phyloP scores from a whole-genome alignment of 116 monocot species.

The Trichopus zeylanicus region DNA sequence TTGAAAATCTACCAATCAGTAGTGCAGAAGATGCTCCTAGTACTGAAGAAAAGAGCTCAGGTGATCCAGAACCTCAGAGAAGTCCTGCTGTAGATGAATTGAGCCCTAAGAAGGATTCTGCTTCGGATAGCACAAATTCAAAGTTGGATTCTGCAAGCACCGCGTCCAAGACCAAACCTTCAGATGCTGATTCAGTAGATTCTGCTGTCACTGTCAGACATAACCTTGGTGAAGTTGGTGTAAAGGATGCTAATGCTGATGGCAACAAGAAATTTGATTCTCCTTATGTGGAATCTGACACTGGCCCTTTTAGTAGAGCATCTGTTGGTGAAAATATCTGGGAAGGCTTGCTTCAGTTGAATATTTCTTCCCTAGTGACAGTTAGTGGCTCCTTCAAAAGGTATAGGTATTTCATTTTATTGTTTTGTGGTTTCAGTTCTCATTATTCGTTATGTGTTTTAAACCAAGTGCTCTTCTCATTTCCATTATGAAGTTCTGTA shows the following conservation, averaged over 20 bases:
- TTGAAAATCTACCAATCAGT: constrained; percentile 39
- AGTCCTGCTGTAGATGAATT: constrained; percentile 5
- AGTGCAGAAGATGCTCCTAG: constrained; percentile 10
- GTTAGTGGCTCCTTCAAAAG: constrained; percentile 69
- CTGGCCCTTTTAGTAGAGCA: constrained; percentile 7
- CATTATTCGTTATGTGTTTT: no score
- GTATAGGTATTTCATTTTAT: constrained; percentile 21
- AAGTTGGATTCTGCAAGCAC: constrained; percentile 5
- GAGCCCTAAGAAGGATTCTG: constrained; percentile 2
- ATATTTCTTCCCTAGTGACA: constrained; percentile 54
- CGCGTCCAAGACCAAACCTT: constrained; percentile 7
- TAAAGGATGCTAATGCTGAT: constrained; percentile 2
- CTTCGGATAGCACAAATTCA: constrained; percentile 4
- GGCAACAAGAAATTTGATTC: constrained; percentile 15
- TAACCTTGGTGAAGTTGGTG: constrained; percentile 6
- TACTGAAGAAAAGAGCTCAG: constrained; percentile 11
- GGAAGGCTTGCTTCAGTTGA: constrained; percentile 85
- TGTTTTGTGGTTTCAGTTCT: no score
- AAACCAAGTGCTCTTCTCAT: no score
- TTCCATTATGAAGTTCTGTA: no score
- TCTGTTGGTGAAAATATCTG: constrained; percentile 38
- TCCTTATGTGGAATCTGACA: constrained; percentile 7
- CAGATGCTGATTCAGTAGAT: background rate
- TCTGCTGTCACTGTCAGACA: background rate
- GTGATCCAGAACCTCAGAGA: constrained; percentile 14